These are phyloP conservation scores for Gymnopus androsaceus DNA, from an alignment of 1,284 basidiomycete species.

Conservation along the genomic window DNA sequence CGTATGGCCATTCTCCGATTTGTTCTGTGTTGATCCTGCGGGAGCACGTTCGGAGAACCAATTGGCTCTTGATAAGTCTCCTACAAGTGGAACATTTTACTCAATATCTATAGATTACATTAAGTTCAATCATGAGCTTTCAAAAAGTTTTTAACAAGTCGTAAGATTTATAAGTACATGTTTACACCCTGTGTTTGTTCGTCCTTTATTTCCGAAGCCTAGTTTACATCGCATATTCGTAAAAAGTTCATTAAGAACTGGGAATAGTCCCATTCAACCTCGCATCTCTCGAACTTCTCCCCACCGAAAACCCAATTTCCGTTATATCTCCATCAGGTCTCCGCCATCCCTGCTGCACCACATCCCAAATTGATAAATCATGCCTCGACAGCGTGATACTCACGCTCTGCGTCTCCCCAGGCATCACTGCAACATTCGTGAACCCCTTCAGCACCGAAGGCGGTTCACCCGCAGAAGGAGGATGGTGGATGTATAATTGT, in stretches of 20 bases:
- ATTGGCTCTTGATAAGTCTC: too few relatives aligned
- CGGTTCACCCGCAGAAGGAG: slow-evolving; percentile 55
- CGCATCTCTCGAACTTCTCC: slow-evolving; percentile 55
- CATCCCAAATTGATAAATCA: slow-evolving; percentile 65
- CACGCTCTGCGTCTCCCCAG: slow-evolving; percentile 48
- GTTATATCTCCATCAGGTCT: slow-evolving; percentile 48
- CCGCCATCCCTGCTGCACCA: slow-evolving; percentile 48
- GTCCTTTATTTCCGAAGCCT: too few relatives aligned
- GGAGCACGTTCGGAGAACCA: too few relatives aligned
- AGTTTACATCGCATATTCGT: too few relatives aligned
- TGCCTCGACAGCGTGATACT: slow-evolving; percentile 64
- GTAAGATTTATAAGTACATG: too few relatives aligned
- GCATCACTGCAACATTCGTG: slow-evolving; percentile 51
- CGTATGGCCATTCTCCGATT: too few relatives aligned
- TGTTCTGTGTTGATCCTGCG: too few relatives aligned
- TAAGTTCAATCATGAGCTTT: too few relatives aligned
- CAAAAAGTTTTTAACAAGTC: too few relatives aligned
- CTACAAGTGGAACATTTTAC: too few relatives aligned
- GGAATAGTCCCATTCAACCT: slow-evolving; percentile 42
- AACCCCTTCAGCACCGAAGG: slow-evolving; percentile 69
- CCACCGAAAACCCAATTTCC: slow-evolving; percentile 46
- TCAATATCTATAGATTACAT: too few relatives aligned
- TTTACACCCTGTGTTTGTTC: too few relatives aligned
- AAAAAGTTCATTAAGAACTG: not conserved
- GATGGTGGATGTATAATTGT: slow-evolving; percentile 66